phyloP scores from a whole-genome alignment of 2,329 filamentous ascomycete species.

The Arachnopeziza araneosa region DNA sequence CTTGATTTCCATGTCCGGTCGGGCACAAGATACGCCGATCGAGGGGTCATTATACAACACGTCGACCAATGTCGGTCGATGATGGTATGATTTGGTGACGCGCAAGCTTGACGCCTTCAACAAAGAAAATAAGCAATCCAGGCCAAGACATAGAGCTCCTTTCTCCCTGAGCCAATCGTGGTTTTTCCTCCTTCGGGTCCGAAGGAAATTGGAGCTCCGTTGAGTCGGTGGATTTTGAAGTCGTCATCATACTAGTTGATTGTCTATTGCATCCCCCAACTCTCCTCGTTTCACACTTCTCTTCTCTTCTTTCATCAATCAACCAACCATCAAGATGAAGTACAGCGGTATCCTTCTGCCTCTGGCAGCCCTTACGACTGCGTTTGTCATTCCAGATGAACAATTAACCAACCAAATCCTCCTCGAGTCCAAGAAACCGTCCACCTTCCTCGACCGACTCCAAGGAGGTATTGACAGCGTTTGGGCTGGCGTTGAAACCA shows the following conservation, averaged over 20 bases:
- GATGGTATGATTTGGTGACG: conserved; percentile 6
- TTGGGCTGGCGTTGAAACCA: conserved; percentile 23
- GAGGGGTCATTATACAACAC: conserved; percentile 13
- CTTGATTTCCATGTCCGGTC: background rate
- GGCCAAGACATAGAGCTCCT: background rate
- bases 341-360: conserved; percentile 40
- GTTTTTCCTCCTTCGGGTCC: background rate
- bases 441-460: conserved; percentile 29
- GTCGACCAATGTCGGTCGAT: conserved; percentile 3
- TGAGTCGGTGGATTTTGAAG: background rate
- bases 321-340: conserved; percentile 28
- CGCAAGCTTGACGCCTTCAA: conserved; percentile 4
- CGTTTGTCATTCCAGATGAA: conserved; percentile 48
- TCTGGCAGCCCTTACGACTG: conserved; percentile 43
- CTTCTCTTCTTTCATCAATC: background rate
- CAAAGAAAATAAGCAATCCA: background rate
- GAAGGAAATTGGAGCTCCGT: background rate
- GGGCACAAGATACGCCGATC: conserved; percentile 7
- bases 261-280: background rate
- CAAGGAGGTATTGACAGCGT: conserved; percentile 30
- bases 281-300: background rate
- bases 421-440: conserved; percentile 32
- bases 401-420: conserved; percentile 39
- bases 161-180: background rate
- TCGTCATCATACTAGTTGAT: background rate